Base-by-base conservation (phyloP, 2,329 filamentous ascomycete species). In the Tolypocladium tropicale region DNA sequence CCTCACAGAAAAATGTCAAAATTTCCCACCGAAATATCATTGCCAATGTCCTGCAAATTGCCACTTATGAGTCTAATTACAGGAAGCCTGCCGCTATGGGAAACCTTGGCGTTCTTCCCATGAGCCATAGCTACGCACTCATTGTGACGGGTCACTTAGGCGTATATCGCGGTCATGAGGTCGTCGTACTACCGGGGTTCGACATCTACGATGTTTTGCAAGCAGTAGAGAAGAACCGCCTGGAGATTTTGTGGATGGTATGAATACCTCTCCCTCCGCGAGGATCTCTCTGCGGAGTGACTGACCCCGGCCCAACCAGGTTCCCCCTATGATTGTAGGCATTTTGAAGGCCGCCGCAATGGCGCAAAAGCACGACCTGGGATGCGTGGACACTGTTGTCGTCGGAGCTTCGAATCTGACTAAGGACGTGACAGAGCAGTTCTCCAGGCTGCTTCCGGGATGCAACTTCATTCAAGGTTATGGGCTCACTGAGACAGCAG, bases 391-490 rank as follows among this genome's bases (percentile, higher is more conserved):
- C 9, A 69, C 74, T 1, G 70, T 90, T 12, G 90, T 88, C 67
- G 88, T 86, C 0, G 90, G 90, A 3, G 90, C 90, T 0, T 90
- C 90, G 4, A 90, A 90, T 0, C 74, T 93, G 0, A 89, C 89
- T 2, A 77, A 82, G 59, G 89, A 93, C 68, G 89, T 86, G 0
- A 81, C 86, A 0, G 75, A 81, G 39, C 84, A 88, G 6, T 70
- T 92, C 43, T 72, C 78, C 23, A 75, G 76, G 48, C 68, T 82
- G 28, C 87, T 83, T 61, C 86, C 88, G 0, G 70, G 69, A 0
- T 88, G 87, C 79, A 70, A 70, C 1, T 76, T 91, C 48, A 76
- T 81, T 52, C 87, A 90, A 70, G 88, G 82, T 37, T 93, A 92
- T 64, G 89, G 61, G 2, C 56, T 94, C 64, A 94, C 90, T 1